Base-by-base conservation (phyloP, 208 protist species). In the Trypanosoma boissoni region DNA sequence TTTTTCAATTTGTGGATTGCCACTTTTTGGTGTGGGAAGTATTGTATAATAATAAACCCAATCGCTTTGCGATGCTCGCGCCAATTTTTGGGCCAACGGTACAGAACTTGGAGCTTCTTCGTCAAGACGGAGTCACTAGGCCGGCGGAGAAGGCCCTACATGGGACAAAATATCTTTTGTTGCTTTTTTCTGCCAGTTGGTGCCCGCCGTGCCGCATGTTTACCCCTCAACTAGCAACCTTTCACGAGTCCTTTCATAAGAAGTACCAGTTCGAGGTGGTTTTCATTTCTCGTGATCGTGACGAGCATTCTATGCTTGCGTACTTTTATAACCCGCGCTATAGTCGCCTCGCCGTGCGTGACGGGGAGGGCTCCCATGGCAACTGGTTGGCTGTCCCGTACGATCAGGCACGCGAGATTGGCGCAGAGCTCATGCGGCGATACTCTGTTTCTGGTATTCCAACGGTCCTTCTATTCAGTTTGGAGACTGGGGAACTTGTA, bases 141-240 rank as follows among this genome's bases (percentile, higher is more conserved):
- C 5, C 66, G 23, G 62, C 66, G 3, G 23, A 59, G 12, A 58
- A 57, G 5, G 78, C 72, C 0, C 63, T 88, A 26, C 34, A 65
- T 3, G 73, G 65, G 9, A 85, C 86, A 31, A 58, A 57, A 44
- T 83, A 84, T 48, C 50, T 92, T 0, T 34, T 89, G 0, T 48
- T 92, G 10, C 94, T 92, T 74, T 93, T 96, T 62, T 76, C 75
- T 16, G 87, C 90, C 20, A 82, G 91, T 73, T 91, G 83, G 76
- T 88, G 80, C 62, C 83, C 80, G 9, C 81, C 85, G 9, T 94
- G 90, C 62, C 76, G 83, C 56, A 51, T 67, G 48, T 90, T 94
- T 61, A 94, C 90, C 0, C 90, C 85, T 20, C 27, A 76, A 53
- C 74, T 96, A 2, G 73, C 69, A 8, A 64, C 76, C 29, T 81